Base-by-base conservation (phyloP, 176 grass and related monocot species). In the Juncus effusus region DNA sequence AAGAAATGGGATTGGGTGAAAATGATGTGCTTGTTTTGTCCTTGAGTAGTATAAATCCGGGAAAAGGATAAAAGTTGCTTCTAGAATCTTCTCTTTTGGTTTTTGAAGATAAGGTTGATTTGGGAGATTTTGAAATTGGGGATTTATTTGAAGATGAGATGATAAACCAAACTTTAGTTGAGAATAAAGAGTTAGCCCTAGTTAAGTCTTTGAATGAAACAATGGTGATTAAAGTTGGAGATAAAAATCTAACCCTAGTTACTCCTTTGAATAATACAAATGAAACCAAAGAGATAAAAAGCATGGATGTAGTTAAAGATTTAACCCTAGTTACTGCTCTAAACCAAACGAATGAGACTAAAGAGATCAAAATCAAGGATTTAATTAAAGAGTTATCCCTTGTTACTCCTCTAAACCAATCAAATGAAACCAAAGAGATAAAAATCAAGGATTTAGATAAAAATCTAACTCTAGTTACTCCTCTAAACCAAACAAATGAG, bases 11-110 rank as follows among this genome's bases (percentile, higher is more conserved):
- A 2, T 78, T 83, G 35, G 56, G 62, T 54, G 81, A 69, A 35
- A 72, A 74, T 62, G 75, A 83, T 5, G 63, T 83, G 56, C 69
- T 83, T 40, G 69, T 78, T 3, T 74, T 78, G 75, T 78, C 81
- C 54, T 58, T 83, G 54, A 83, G 81, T 36, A 83, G 81, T 59
- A 73, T 83, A 63, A 83, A 78, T 73, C 67, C 81, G 41, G 76
- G 67, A 12, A 83, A 83, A 78, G 81, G 81, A 13, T 75, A 83
- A 62, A 35, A 62, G 2, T 59, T 78, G 51, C 67, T 83, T 74
- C 69, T 83, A 51, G 81, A 83, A 78, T 62, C 81, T 50, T 67
- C 69, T 74, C 54, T 68, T 58, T 83, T 78, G 38, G 56, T 78
- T 13, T 61, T 54, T 67, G 81, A 78, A 60, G 37, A 83, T 47